Evolutionary conservation across 2,329 filamentous ascomycete genomes (phyloP).

Genomic region (Trichoderma sp.): DNA sequence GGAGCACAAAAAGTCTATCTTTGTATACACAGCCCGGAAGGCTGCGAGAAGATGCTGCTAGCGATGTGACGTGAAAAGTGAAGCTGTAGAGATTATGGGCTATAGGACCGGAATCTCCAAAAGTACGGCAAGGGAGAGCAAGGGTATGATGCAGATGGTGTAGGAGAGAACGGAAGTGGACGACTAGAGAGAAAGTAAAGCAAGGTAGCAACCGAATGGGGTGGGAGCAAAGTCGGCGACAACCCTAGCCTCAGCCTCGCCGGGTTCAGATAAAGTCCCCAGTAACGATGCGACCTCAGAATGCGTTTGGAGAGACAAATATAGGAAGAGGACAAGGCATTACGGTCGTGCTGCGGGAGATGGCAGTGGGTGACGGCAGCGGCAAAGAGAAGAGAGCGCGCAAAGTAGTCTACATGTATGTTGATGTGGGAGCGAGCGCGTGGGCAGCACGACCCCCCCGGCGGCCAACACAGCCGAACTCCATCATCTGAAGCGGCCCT

Average conservation of each 20-base stretch:
- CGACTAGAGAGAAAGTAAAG: not conserved
- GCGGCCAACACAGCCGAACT: slow-evolving; percentile 17
- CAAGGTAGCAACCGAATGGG: not conserved
- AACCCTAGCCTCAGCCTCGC: slow-evolving; percentile 17
- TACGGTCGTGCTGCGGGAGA: slow-evolving; percentile 13
- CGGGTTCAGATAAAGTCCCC: not conserved
- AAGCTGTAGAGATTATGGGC: slow-evolving; percentile 29
- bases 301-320: slow-evolving; percentile 6
- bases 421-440: slow-evolving; percentile 17
- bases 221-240: slow-evolving; percentile 7
- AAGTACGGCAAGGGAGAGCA: slow-evolving; percentile 20
- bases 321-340: slow-evolving; percentile 16
- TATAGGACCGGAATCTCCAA: slow-evolving; percentile 31
- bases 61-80: slow-evolving; percentile 23
- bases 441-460: slow-evolving; percentile 9
- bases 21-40: slow-evolving; percentile 45
- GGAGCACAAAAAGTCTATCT: slow-evolving; percentile 38
- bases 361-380: slow-evolving; percentile 4
- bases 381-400: slow-evolving; percentile 14
- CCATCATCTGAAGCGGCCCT: slow-evolving; percentile 13
- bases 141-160: slow-evolving; percentile 24
- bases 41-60: slow-evolving; percentile 34
- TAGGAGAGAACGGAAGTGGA: slow-evolving; percentile 15
- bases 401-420: slow-evolving; percentile 19
- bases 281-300: not conserved